Percentiles rank a stretch among this genome's conserved stretches.
These are phyloP conservation scores for Candida tunisiensis DNA, from an alignment of 1,139 yeast species.

Conservation along the genomic window DNA sequence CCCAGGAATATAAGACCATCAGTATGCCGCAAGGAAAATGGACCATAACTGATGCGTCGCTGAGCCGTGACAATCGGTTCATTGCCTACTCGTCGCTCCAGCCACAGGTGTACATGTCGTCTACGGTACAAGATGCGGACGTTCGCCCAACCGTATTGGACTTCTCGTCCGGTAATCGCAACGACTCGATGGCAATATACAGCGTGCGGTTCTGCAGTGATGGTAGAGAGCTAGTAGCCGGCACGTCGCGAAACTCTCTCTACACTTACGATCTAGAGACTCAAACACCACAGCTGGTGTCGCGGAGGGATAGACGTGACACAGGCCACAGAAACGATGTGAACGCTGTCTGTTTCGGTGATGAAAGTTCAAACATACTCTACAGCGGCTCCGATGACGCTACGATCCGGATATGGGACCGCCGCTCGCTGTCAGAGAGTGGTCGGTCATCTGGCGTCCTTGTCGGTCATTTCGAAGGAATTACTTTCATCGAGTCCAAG, in stretches of 20 bases:
- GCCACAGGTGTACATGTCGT: not conserved
- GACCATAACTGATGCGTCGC: conserved; percentile 1
- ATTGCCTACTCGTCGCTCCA: not conserved
- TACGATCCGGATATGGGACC: conserved; percentile 72
- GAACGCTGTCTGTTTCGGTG: conserved; percentile 59
- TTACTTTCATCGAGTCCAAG: conserved; percentile 14
- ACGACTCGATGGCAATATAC: not conserved
- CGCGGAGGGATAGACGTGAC: conserved; percentile 50
- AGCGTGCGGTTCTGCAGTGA: too few species aligned
- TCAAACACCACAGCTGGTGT: conserved; percentile 10
- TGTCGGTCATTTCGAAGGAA: conserved; percentile 57
- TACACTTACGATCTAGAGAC: conserved; percentile 8
- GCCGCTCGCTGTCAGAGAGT: conserved; percentile 30
- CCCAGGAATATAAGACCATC: too few species aligned
- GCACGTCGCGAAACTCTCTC: conserved; percentile 1
- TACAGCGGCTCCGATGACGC: conserved; percentile 76
- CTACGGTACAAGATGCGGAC: too few species aligned
- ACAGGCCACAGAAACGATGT: conserved; percentile 26
- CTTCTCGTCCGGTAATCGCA: not conserved
- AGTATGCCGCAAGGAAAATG: not conserved
- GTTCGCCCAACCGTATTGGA: too few species aligned
- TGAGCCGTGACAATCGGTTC: not conserved
- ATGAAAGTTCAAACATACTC: conserved; percentile 56
- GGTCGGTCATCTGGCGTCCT: conserved; percentile 39
- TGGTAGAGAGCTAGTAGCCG: not conserved